phyloP scores from a whole-genome alignment of 441 rosid species.

The Populus trichocarpa region DNA sequence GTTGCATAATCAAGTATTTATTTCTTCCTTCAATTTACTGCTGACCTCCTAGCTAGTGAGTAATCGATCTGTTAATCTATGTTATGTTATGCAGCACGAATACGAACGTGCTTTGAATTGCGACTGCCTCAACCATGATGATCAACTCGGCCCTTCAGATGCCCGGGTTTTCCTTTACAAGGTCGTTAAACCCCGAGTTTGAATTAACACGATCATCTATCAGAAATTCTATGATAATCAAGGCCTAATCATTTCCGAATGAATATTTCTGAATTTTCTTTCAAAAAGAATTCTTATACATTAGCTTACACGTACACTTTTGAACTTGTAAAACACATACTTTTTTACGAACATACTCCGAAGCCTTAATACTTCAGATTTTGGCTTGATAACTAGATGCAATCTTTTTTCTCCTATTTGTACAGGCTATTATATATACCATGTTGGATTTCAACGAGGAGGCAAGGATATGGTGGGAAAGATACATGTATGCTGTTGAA shows the following conservation, averaged over 20 bases:
- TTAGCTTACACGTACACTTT: too few species aligned
- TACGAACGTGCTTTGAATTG: slow-evolving; percentile 45
- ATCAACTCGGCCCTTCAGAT: slow-evolving; percentile 20
- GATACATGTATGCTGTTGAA: slow-evolving; percentile 12
- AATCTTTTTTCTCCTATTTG: not conserved
- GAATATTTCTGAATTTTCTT: not conserved
- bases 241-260: not conserved
- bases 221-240: not conserved
- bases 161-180: slow-evolving; percentile 31
- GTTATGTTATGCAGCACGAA: slow-evolving; percentile 34
- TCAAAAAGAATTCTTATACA: not conserved
- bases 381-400: not conserved
- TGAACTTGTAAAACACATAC: not conserved
- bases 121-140: slow-evolving; percentile 24
- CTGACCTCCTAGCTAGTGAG: too few species aligned
- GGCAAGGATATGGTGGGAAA: slow-evolving; percentile 16
- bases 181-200: not conserved
- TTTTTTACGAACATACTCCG: not conserved
- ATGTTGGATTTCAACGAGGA: slow-evolving; percentile 14
- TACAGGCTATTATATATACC: slow-evolving; percentile 22
- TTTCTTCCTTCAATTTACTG: too few species aligned
- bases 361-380: not conserved
- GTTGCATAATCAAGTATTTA: too few species aligned
- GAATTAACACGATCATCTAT: not conserved
- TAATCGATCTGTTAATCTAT: not conserved